Evolutionary conservation across 2,329 filamentous ascomycete species (phyloP), one percentile per base, ranked within the genome.

Genomic region (Hymenoscyphus repandus): DNA sequence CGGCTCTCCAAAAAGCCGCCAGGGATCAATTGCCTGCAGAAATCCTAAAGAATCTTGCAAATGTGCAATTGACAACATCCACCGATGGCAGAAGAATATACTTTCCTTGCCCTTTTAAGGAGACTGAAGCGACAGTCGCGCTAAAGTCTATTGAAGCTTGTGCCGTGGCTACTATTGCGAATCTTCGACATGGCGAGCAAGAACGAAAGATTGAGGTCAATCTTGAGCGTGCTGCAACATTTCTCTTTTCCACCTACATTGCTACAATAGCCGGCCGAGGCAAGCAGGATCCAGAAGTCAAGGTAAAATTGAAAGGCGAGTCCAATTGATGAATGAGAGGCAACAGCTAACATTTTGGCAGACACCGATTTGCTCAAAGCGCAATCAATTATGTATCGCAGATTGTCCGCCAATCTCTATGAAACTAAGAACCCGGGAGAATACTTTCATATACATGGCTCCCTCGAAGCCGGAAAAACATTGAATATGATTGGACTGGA

Each of bases 391-490:
- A 71, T 80, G 6, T 90, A 90, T 63, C 79, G 86, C 9, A 80
- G 86, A 54, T 74, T 89, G 67, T 86, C 85, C 10, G 85, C 85
- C 12, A 88, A 88, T 54, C 69, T 89, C 1, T 89, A 88, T 68
- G 74, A 78, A 60, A 88, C 85, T 7, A 83, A 80, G 63, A 75
- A 73, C n/a, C 69, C 73, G 1, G 79, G 77, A n/a, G 75, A 84
- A 62, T 89, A 80, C 61, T 90, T 86, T 62, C 86, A 90, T 61
- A 85, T 89, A 22, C 86, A 89, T 63, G 85, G 86, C 40, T 89
- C 85, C 0, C 69, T 90, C 0, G 85, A 89, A 58, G 85, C 86
- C 3, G 82, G 79, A 9, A 83, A 78, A 6, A 86, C 84, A 0
- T 69, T 89, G 27, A 74, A 78, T 40, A 88, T 88, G 84, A 77